Percentiles rank a stretch among this genome's conserved stretches.
Conservation (phyloP, 805 yeast genomes). For the Blastobotrys peoriensis region DNA sequence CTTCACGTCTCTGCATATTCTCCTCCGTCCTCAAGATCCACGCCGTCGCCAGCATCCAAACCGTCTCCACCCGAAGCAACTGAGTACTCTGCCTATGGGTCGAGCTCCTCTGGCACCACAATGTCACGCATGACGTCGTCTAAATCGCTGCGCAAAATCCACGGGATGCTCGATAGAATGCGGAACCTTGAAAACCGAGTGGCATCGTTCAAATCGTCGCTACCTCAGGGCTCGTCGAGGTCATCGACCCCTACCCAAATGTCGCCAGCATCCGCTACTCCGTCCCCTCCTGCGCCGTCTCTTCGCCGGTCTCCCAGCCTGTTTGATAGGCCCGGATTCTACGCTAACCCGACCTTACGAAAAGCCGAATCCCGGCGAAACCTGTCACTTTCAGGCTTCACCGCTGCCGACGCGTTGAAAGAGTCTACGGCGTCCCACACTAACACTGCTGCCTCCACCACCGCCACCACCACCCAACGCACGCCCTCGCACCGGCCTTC, state of each 20-base stretch:
- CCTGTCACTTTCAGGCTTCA: background rate
- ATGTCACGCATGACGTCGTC: conserved; percentile 19
- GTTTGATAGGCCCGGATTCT: background rate
- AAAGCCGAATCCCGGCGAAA: background rate
- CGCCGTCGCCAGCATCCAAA: conserved; percentile 1
- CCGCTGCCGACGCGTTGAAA: background rate
- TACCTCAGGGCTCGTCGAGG: conserved; percentile 12
- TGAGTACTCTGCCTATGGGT: background rate
- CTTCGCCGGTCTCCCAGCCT: background rate
- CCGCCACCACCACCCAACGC: background rate
- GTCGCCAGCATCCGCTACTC: conserved; percentile 5
- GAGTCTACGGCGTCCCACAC: background rate
- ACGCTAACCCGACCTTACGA: background rate
- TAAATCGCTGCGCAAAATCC: conserved; percentile 24
- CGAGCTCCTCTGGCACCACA: background rate
- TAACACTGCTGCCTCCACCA: background rate
- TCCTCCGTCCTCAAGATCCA: background rate
- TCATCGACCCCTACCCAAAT: conserved; percentile 11
- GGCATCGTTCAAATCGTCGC: conserved; percentile 24
- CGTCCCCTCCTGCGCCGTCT: conserved; percentile 8
- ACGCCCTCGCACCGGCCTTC: background rate
- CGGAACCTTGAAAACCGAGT: conserved; percentile 23
- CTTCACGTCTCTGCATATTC: conserved; percentile 2
- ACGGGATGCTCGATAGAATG: conserved; percentile 28
- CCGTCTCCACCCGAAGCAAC: conserved; percentile 5